Evolutionary conservation across 2,329 filamentous ascomycete species (phyloP).

Genomic region (Colletotrichum tofieldiae): DNA sequence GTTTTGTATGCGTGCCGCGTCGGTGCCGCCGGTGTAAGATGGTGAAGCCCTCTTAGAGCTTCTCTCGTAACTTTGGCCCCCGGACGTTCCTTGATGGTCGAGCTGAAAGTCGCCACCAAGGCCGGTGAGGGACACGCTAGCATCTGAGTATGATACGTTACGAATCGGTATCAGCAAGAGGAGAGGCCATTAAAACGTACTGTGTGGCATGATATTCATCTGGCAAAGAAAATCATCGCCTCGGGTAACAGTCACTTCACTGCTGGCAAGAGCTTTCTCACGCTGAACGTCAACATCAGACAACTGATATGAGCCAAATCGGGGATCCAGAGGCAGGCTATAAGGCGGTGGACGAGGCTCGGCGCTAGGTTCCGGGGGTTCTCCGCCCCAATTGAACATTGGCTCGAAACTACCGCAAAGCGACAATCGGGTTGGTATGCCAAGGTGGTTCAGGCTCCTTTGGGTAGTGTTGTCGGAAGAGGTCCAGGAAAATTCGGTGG

Average conservation of each 20-base stretch:
- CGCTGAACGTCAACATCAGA: too few relatives aligned
- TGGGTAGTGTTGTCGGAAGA: conserved; percentile 12
- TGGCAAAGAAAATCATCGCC: neutral
- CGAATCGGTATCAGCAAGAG: neutral
- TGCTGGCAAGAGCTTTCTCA: neutral
- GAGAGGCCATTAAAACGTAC: neutral
- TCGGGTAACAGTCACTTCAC: neutral
- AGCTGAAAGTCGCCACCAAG: neutral
- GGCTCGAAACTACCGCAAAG: neutral
- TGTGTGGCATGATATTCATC: neutral
- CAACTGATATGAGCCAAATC: neutral
- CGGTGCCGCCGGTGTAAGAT: neutral
- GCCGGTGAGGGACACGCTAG: neutral
- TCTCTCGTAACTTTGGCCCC: neutral
- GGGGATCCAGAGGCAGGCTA: neutral
- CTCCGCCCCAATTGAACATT: conserved; percentile 11
- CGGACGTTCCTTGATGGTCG: neutral
- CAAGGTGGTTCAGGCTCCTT: conserved; percentile 22
- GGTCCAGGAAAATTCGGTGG: neutral
- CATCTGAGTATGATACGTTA: neutral
- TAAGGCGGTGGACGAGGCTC: neutral
- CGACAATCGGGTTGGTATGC: neutral
- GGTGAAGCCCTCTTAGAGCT: neutral
- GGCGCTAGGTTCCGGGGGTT: neutral
- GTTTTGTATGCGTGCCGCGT: neutral